phyloP scores from a whole-genome alignment of 2,329 filamentous ascomycete genomes.

The Xylogone sp. region DNA sequence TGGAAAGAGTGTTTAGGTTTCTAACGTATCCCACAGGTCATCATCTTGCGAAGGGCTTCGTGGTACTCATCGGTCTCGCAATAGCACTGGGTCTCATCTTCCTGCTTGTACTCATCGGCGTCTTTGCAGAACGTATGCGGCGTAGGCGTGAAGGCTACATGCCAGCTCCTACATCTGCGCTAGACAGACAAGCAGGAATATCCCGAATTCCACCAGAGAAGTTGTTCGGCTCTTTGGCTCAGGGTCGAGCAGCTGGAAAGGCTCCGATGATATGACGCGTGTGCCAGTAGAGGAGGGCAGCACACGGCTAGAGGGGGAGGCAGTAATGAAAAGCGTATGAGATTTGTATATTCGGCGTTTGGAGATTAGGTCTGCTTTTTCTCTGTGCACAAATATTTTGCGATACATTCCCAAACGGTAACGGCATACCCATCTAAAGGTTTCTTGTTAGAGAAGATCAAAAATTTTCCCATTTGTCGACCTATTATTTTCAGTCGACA shows the following conservation, averaged over 20 bases:
- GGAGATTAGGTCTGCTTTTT: not conserved
- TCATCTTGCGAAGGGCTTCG: conserved; percentile 67
- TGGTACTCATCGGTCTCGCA: conserved; percentile 77
- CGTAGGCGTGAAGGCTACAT: conserved; percentile 77
- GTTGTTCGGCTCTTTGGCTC: conserved; percentile 30
- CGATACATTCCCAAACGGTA: not conserved
- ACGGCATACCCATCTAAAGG: conserved; percentile 20
- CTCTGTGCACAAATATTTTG: not conserved
- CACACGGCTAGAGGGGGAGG: not conserved
- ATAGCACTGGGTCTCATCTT: conserved; percentile 76
- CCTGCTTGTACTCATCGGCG: conserved; percentile 70
- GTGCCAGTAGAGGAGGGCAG: not conserved
- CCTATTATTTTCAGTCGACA: conserved; percentile 14
- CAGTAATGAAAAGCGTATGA: not conserved
- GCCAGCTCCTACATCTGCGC: conserved; percentile 67
- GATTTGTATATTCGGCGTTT: not conserved
- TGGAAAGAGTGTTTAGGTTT: not conserved
- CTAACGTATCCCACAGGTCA: conserved; percentile 34
- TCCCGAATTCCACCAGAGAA: conserved; percentile 58
- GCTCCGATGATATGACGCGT: conserved; percentile 23
- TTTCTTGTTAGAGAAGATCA: conserved; percentile 12
- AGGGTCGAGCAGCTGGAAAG: conserved; percentile 21
- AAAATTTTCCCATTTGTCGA: conserved; percentile 9
- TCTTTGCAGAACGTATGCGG: conserved; percentile 70
- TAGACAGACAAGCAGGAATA: conserved; percentile 55